Percentiles rank a stretch among this genome's conserved stretches.
Conservation (phyloP, 2,329 filamentous ascomycete species). For the Aureobasidium sp. region DNA sequence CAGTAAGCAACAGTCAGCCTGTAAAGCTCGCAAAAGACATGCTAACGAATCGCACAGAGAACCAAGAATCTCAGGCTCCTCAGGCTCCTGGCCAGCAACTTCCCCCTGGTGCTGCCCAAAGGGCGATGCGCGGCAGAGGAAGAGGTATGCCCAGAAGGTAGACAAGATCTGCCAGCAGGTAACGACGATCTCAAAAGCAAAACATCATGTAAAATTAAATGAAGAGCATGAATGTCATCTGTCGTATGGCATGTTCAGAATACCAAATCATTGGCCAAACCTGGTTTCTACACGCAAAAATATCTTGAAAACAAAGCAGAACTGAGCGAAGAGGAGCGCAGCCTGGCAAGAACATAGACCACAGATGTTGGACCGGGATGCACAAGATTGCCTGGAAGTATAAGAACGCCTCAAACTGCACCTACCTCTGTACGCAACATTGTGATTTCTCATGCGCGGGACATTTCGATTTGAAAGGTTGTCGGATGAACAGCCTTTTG, state of each 20-base stretch:
- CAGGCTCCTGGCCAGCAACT: slow-evolving; percentile 67
- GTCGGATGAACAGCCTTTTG: neutral
- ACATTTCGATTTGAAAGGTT: neutral
- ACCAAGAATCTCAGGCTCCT: slow-evolving; percentile 82
- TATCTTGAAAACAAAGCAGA: neutral
- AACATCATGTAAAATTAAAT: slow-evolving; percentile 12
- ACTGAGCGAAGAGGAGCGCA: neutral
- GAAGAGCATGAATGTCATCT: slow-evolving; percentile 6
- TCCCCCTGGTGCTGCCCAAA: slow-evolving; percentile 64
- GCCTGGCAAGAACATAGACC: neutral
- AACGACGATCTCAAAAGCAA: slow-evolving; percentile 4
- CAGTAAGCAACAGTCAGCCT: slow-evolving; percentile 32
- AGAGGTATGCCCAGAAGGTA: slow-evolving; percentile 84
- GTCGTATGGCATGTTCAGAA: neutral
- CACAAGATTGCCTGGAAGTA: neutral
- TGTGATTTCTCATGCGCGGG: neutral
- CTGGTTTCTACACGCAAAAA: neutral
- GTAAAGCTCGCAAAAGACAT: neutral
- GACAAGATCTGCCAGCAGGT: slow-evolving; percentile 11
- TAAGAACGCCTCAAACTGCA: neutral
- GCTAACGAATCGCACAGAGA: slow-evolving; percentile 33
- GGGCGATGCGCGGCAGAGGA: slow-evolving; percentile 77
- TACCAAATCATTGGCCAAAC: neutral
- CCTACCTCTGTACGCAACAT: neutral
- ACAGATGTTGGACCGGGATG: neutral